Percentiles rank a stretch among this genome's conserved stretches.
These are phyloP conservation scores for Serendipita sp. DNA, from an alignment of 768 basidiomycete genomes.

Conservation along the genomic window DNA sequence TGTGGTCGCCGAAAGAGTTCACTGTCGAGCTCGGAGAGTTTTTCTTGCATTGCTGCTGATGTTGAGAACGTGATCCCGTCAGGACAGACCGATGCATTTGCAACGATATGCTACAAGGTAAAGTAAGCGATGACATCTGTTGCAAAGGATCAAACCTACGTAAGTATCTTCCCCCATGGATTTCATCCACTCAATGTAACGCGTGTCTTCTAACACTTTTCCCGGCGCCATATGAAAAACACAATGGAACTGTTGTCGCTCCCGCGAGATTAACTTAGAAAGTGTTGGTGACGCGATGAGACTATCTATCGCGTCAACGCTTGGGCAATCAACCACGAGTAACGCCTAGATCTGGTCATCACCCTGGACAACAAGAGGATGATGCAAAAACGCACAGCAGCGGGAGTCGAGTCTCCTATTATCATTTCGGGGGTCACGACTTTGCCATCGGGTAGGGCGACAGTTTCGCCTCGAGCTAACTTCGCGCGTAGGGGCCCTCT, in stretches of 20 bases:
- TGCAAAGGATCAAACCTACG: slow-evolving; percentile 28
- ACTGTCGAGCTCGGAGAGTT: slow-evolving; percentile 54
- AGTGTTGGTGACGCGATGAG: slow-evolving; percentile 34
- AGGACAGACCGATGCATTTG: slow-evolving; percentile 42
- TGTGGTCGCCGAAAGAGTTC: slow-evolving; percentile 58
- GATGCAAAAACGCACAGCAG: slow-evolving; percentile 21
- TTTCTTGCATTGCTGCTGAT: slow-evolving; percentile 53
- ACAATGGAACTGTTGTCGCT: slow-evolving; percentile 33
- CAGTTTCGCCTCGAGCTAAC: slow-evolving; percentile 47
- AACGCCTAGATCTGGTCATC: slow-evolving; percentile 28
- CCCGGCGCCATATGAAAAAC: slow-evolving; percentile 61
- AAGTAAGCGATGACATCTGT: slow-evolving; percentile 5
- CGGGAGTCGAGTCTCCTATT: slow-evolving; percentile 12
- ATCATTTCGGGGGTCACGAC: slow-evolving; percentile 18
- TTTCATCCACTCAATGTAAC: slow-evolving; percentile 60
- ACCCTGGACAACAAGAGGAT: not conserved
- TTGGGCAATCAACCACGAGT: slow-evolving; percentile 60
- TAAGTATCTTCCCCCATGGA: slow-evolving; percentile 43
- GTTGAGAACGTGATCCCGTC: slow-evolving; percentile 64
- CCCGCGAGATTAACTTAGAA: slow-evolving; percentile 30
- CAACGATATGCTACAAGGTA: slow-evolving; percentile 49
- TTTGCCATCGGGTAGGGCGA: slow-evolving; percentile 35
- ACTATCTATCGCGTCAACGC: slow-evolving; percentile 36
- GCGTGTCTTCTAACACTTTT: slow-evolving; percentile 49
- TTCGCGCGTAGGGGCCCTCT: slow-evolving; percentile 39